A percentile compares a stretch with the other conserved stretches of the same genome.
These are phyloP conservation scores for Apiospora arundinis DNA, from an alignment of 2,329 filamentous ascomycete genomes.

Conservation along the genomic window DNA sequence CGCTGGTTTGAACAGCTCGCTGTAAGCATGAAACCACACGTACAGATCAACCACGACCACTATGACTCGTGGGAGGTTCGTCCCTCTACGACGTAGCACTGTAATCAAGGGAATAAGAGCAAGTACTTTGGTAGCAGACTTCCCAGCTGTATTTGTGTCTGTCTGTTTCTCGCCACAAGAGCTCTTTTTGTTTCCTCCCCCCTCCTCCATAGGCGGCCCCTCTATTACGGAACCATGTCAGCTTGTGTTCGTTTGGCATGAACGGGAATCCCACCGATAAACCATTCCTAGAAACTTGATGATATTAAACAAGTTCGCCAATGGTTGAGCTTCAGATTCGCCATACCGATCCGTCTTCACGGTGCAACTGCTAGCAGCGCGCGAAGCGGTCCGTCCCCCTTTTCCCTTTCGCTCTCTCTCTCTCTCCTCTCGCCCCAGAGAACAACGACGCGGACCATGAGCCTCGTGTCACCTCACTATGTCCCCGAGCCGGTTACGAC, in stretches of 20 bases:
- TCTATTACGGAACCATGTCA: background rate
- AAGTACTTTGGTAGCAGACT: background rate
- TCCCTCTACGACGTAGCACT: no score
- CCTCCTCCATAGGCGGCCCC: background rate
- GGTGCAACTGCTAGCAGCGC: background rate
- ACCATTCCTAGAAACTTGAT: background rate
- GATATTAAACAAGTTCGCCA: background rate
- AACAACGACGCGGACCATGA: background rate
- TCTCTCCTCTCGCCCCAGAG: no score
- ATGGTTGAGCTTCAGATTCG: background rate
- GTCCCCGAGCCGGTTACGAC: constrained; percentile 30
- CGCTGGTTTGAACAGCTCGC: background rate
- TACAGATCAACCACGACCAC: background rate
- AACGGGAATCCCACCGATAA: background rate
- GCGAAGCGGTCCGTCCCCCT: background rate
- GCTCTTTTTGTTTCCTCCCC: background rate
- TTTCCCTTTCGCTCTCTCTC: no score
- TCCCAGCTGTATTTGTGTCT: background rate
- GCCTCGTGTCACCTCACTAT: constrained; percentile 30
- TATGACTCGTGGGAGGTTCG: background rate
- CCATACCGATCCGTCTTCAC: background rate
- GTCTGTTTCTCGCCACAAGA: background rate
- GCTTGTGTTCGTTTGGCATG: background rate
- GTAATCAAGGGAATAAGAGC: background rate
- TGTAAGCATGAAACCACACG: background rate